Evolutionary conservation across 1,284 basidiomycete species (phyloP).

Genomic region (Athelia psychrophila): DNA sequence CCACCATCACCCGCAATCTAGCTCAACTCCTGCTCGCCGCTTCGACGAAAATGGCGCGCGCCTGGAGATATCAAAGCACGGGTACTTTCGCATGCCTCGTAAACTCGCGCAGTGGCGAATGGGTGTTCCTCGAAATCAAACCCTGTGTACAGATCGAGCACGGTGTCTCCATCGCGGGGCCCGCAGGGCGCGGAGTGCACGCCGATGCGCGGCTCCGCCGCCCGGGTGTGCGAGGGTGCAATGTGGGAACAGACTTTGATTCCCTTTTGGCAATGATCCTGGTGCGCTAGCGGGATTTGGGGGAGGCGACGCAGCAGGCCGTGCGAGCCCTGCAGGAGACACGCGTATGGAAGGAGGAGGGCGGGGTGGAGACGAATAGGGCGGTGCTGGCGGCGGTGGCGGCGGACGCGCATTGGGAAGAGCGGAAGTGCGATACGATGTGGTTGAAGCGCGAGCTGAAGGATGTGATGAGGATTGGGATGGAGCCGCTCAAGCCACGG

Average conservation of each 20-base stretch:
- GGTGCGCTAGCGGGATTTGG: slow-evolving; percentile 26
- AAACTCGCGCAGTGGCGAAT: slow-evolving; percentile 49
- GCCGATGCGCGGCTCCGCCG: slow-evolving; percentile 38
- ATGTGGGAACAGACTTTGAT: slow-evolving; percentile 35
- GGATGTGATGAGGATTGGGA: slow-evolving; percentile 19
- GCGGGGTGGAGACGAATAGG: slow-evolving; percentile 32
- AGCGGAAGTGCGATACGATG: slow-evolving; percentile 28
- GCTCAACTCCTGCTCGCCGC: slow-evolving; percentile 53
- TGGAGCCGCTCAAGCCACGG: background rate
- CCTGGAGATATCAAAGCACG: slow-evolving; percentile 48
- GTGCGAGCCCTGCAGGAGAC: slow-evolving; percentile 29
- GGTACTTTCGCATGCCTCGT: slow-evolving; percentile 72
- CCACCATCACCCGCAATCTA: slow-evolving; percentile 36
- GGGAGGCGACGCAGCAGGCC: slow-evolving; percentile 30
- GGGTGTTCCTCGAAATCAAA: slow-evolving; percentile 79
- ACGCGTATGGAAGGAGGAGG: slow-evolving; percentile 16
- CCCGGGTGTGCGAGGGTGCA: slow-evolving; percentile 21
- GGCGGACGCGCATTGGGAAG: slow-evolving; percentile 28
- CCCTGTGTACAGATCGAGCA: slow-evolving; percentile 58
- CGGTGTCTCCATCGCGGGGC: slow-evolving; percentile 31
- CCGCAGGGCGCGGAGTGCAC: slow-evolving; percentile 33
- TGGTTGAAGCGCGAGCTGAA: slow-evolving; percentile 34
- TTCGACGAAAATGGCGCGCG: slow-evolving; percentile 33
- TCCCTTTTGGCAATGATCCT: slow-evolving; percentile 39
- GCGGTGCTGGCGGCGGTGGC: slow-evolving; percentile 31